Conservation (phyloP, 1,284 basidiomycete species). For the Filobasidium uniguttulatum region DNA sequence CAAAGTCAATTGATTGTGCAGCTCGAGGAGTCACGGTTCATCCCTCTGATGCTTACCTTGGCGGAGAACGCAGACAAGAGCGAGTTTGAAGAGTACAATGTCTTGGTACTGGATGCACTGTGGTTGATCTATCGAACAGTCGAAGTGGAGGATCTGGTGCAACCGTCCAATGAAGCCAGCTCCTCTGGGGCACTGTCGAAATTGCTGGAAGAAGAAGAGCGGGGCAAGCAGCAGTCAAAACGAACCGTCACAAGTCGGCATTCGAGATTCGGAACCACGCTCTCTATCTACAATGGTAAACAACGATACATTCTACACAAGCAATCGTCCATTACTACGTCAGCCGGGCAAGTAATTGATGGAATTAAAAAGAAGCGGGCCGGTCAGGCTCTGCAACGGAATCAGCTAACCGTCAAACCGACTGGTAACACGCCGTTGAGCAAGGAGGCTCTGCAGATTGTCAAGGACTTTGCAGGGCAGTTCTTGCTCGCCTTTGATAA, state of each 20-base stretch:
- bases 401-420: constrained; percentile 37
- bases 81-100: constrained; percentile 69
- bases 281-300: constrained; percentile 54
- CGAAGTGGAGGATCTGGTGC: constrained; percentile 48
- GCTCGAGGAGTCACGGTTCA: constrained; percentile 56
- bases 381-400: constrained; percentile 48
- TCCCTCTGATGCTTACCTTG: constrained; percentile 68
- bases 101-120: constrained; percentile 74
- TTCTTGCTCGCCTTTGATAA: constrained; percentile 49
- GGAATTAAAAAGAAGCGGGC: constrained; percentile 54
- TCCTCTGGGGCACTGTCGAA: constrained; percentile 48
- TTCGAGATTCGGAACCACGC: constrained; percentile 84
- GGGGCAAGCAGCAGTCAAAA: constrained; percentile 44
- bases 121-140: constrained; percentile 72
- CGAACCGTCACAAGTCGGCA: constrained; percentile 53
- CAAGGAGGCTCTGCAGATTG: constrained; percentile 50
- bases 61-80: constrained; percentile 61
- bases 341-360: constrained; percentile 64
- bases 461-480: constrained; percentile 54
- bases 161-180: constrained; percentile 56
- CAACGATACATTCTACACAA: constrained; percentile 54
- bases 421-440: constrained; percentile 47
- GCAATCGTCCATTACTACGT: constrained; percentile 62
- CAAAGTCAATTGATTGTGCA: constrained; percentile 53
- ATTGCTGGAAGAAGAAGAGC: constrained; percentile 58